Evolutionary conservation across 208 protist species (phyloP).

Genomic region (Spongospora subterranea): DNA sequence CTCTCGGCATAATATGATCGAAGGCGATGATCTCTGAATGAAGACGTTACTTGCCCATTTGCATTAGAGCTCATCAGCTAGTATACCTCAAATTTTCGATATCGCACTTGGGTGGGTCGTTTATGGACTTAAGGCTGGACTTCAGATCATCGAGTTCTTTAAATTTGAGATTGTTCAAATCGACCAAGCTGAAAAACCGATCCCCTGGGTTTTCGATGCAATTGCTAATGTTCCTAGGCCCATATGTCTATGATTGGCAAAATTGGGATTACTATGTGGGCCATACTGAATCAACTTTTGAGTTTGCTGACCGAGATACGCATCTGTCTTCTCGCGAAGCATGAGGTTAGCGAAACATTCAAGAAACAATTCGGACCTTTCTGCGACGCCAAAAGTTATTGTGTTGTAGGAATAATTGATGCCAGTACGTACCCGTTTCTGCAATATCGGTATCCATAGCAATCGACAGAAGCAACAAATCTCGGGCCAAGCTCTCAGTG

Average conservation of each 20-base stretch:
- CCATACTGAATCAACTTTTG: neutral
- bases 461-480: conserved; percentile 20
- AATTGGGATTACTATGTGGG: neutral
- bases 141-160: conserved; percentile 39
- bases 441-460: conserved; percentile 27
- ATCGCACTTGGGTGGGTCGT: neutral
- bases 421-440: neutral
- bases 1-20: conserved; percentile 15
- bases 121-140: neutral
- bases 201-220: neutral
- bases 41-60: neutral
- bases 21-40: conserved; percentile 17
- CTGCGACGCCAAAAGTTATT: neutral
- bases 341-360: conserved; percentile 24
- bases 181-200: neutral
- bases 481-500: neutral
- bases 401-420: neutral
- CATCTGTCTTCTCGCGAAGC: conserved; percentile 7
- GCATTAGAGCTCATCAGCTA: neutral
- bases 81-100: neutral
- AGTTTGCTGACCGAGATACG: conserved; percentile 16
- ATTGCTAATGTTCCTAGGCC: neutral
- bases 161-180: conserved; percentile 21
- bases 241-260: neutral
- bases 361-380: conserved; percentile 29